phyloP scores from a whole-genome alignment of 306 rosid species.

The Biancaea sappan region DNA sequence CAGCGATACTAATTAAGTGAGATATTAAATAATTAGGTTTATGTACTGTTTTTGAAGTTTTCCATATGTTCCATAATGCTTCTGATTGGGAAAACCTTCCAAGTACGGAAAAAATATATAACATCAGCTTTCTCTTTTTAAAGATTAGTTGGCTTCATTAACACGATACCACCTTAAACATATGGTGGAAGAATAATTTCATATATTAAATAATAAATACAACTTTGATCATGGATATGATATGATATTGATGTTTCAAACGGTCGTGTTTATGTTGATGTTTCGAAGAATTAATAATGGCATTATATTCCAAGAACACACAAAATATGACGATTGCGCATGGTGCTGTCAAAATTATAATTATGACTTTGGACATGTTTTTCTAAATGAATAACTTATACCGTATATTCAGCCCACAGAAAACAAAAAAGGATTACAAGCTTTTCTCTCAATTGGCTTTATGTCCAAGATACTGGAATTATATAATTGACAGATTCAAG shows the following conservation, averaged over 20 bases:
- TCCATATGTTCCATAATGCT: constrained; percentile 28
- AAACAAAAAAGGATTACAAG: too few relatives aligned
- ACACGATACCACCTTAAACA: constrained; percentile 40
- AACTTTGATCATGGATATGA: constrained; percentile 31
- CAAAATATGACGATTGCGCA: constrained; percentile 33
- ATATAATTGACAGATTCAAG: too few relatives aligned
- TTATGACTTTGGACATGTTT: constrained; percentile 35
- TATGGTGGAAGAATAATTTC: constrained; percentile 33
- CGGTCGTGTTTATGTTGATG: constrained; percentile 8
- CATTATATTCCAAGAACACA: constrained; percentile 20
- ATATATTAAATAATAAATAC: constrained; percentile 31
- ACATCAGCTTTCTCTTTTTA: constrained; percentile 37
- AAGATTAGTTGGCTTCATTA: constrained; percentile 42
- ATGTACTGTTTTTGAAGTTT: constrained; percentile 27
- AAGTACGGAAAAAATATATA: constrained; percentile 31
- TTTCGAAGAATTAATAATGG: constrained; percentile 8
- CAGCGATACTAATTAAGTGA: constrained; percentile 1
- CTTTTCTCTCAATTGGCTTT: too few relatives aligned
- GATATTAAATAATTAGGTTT: constrained; percentile 30
- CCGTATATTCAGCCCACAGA: constrained; percentile 22
- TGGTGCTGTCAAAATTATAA: constrained; percentile 42
- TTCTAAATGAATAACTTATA: constrained; percentile 32
- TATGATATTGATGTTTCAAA: constrained; percentile 30
- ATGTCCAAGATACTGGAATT: too few relatives aligned
- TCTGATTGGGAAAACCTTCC: constrained; percentile 34